A percentile compares a stretch with the other conserved stretches of the same genome.
Evolutionary conservation across 768 basidiomycete species (phyloP).

Genomic region (Suillus americanus): DNA sequence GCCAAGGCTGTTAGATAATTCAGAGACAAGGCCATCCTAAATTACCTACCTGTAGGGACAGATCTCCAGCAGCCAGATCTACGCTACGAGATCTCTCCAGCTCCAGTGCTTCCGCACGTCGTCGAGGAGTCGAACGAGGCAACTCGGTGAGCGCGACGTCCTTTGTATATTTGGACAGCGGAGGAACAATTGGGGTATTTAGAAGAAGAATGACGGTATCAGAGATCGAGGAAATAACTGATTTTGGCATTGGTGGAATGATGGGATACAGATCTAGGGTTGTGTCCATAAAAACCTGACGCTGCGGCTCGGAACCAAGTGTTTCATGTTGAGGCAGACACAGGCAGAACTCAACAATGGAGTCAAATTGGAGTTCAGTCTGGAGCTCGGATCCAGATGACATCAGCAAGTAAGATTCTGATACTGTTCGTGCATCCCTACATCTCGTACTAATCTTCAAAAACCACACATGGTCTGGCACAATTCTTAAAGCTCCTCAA

Average conservation of each 20-base stretch:
- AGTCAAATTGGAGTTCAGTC: background rate
- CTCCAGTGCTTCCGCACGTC: background rate
- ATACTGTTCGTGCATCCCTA: no score
- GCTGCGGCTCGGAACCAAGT: no score
- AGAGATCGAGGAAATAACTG: conserved; percentile 16
- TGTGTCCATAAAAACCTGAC: background rate
- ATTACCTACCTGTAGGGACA: conserved; percentile 16
- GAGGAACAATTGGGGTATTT: conserved; percentile 23
- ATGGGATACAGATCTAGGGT: background rate
- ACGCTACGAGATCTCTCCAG: conserved; percentile 1
- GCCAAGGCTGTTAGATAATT: conserved; percentile 9
- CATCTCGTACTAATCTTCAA: no score
- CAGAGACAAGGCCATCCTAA: background rate
- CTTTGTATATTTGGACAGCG: background rate
- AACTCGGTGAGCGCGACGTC: conserved; percentile 23
- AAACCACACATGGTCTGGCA: no score
- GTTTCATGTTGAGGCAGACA: background rate
- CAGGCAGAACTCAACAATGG: background rate
- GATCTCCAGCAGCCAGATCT: conserved; percentile 6
- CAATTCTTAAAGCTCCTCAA: no score
- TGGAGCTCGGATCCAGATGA: background rate
- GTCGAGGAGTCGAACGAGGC: conserved; percentile 1
- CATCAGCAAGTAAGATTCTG: background rate
- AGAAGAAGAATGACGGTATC: conserved; percentile 18
- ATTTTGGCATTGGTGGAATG: conserved; percentile 2